Evolutionary conservation across 352 stramenopile genomes (phyloP), one percentile per base, ranked within the genome.

Genomic region (Pythium scleroteichum): DNA sequence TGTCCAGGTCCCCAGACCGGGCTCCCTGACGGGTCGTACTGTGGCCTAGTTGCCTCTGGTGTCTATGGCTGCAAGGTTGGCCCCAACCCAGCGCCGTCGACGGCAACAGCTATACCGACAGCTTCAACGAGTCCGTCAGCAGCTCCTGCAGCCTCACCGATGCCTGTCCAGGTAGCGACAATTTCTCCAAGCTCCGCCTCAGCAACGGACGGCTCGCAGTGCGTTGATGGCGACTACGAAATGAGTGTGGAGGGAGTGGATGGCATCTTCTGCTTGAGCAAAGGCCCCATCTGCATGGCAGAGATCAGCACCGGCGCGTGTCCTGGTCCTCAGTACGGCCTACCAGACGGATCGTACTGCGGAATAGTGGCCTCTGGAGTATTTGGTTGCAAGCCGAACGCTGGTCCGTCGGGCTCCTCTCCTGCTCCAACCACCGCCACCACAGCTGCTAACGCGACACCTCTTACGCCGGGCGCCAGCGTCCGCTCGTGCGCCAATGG

Each of bases 21-120:
- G 19, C 53, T 68, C 4, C 52, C 52, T 16, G 45, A 63, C 27
- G 61, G 61, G 16, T 48, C 61, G 6, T 59, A 62, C 45, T 68
- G 61, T 44, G 53, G 52, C 13, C 1, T 44, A 4, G 61, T 68
- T 4, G 20, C 33, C 4, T 52, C 52, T 3, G 53, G 53, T 1
- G 61, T 68, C 16, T 63, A 63, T 45, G 61, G 61, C 26, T 68
- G 61, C 53, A 66, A 66, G 47, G 14, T 17, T n/a, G 38, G 38
- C 10, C 29, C 29, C 29, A 35, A 35, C 29, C 29, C 29, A 35
- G 29, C 16, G 14, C 38, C 38, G 14, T 20, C 16, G 38, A 44
- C 38, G 6, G 16, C 38, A 44, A 44, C 38, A n/a, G 13, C 14
- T 44, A 13, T 44, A 44, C 38, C 38, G 10, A 45, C 32, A 29